Percentiles rank a stretch among this genome's conserved stretches.
Conservation (phyloP, 768 basidiomycete species). For the Hygrocybe punicea region DNA sequence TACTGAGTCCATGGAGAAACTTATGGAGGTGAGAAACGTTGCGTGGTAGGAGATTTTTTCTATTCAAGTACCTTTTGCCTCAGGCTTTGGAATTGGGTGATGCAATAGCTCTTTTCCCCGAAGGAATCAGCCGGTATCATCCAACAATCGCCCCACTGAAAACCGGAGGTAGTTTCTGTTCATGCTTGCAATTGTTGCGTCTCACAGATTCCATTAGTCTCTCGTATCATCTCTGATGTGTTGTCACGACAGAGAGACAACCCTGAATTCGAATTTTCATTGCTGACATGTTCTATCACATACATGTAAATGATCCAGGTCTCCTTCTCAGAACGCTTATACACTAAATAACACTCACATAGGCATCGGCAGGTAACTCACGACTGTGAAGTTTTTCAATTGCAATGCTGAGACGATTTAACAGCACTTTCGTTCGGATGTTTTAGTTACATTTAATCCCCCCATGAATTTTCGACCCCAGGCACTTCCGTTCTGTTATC, state of each 20-base stretch:
- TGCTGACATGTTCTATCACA: constrained; percentile 77
- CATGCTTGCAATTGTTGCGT: background rate
- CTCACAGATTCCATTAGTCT: constrained; percentile 47
- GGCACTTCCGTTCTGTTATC: constrained; percentile 31
- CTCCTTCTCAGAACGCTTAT: background rate
- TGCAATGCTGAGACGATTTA: constrained; percentile 53
- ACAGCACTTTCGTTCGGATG: constrained; percentile 84
- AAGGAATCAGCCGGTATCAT: constrained; percentile 82
- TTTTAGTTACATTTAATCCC: constrained; percentile 76
- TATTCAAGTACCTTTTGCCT: constrained; percentile 10
- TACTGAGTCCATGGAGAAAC: constrained; percentile 58
- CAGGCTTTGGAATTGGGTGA: constrained; percentile 76
- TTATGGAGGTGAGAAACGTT: constrained; percentile 53
- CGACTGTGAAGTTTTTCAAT: constrained; percentile 2
- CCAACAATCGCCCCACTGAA: constrained; percentile 85
- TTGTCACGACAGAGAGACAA: constrained; percentile 65
- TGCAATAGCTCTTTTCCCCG: constrained; percentile 80
- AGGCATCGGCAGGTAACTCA: constrained; percentile 13
- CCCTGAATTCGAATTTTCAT: constrained; percentile 65
- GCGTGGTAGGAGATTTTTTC: background rate
- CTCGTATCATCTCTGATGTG: constrained; percentile 76
- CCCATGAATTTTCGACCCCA: constrained; percentile 65
- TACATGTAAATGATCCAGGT: constrained; percentile 55
- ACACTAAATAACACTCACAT: background rate
- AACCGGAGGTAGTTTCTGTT: constrained; percentile 62